Base-by-base conservation (phyloP, 163 green algal species). In the Trebouxiophyceae sp. region DNA sequence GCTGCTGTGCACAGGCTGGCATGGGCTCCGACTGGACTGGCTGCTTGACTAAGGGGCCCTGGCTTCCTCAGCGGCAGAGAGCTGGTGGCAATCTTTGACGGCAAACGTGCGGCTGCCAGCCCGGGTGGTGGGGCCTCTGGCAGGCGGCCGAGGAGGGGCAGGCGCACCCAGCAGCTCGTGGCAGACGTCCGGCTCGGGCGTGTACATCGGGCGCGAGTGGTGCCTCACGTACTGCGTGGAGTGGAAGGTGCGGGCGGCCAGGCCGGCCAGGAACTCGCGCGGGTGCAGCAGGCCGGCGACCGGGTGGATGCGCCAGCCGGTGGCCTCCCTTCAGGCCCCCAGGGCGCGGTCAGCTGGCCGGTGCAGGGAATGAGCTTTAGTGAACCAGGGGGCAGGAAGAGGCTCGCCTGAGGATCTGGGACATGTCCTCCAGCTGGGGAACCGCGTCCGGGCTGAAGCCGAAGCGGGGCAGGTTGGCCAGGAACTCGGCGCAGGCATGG, bases 271-370 rank as follows among this genome's bases (percentile, higher is more conserved):
- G 77, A 97, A 97, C 71, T 96, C 87, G 0, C 91, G 73, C 4
- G 91, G 91, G 73, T 95, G 88, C 70, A 97, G 86, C 56, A 96
- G 73, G 3, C 91, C 91, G 6, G 89, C 90, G n/a, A 93, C 85
- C 0, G 91, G 91, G 1, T 90, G 77, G 7, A 97, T 87, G 63
- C 68, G 73, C 82, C 84, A 97, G 0, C 89, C 89, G 2, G 81
- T 93, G 3, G 28, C 8, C 28, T 65, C 2, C 67, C 60, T 68
- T 33, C 39, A 28, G 5, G 33, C 47, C 22, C 26, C 19, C 19
- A 16, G 12, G 39, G 39, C 12, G 39, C 39, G 39, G 12, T 50
- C 19, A 16, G 39, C 39, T 50, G 39, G 12, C 19, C 39, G 19
- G 19, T 50, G 39, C 39, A n/a, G 12, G 12, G 12, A 50, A 50